Percentiles rank a stretch among this genome's conserved stretches.
Conservation (phyloP, 1,139 yeast genomes). For the Waltiozyma sp. region DNA sequence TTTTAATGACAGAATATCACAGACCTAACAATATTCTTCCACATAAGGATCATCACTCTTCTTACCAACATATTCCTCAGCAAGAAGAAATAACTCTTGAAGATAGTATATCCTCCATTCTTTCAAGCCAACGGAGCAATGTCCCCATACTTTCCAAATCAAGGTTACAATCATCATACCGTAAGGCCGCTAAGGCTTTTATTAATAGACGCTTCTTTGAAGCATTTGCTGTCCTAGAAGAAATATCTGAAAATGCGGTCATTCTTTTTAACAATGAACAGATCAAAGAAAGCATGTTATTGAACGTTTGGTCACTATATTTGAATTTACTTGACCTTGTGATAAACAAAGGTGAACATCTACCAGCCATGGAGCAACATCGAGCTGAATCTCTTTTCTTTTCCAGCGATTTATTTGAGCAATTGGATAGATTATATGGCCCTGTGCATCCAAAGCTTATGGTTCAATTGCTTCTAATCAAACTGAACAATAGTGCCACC, state of each 20-base stretch:
- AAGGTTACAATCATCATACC: conserved; percentile 3
- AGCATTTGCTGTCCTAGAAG: conserved; percentile 4
- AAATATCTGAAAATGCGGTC: conserved; percentile 5
- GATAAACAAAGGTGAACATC: conserved; percentile 6
- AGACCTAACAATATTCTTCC: conserved; percentile 2
- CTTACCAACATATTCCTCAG: neutral
- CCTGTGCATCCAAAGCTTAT: conserved; percentile 13
- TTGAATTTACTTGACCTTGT: conserved; percentile 16
- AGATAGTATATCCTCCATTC: neutral
- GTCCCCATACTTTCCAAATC: neutral
- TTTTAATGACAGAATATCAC: conserved; percentile 6
- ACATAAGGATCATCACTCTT: neutral
- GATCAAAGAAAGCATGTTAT: conserved; percentile 9
- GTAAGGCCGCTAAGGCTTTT: conserved; percentile 15
- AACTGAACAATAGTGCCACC: conserved; percentile 11
- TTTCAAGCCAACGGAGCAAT: neutral
- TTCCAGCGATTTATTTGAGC: conserved; percentile 8
- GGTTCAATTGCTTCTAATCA: conserved; percentile 11
- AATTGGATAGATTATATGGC: conserved; percentile 4
- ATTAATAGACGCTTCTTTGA: conserved; percentile 15
- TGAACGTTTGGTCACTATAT: conserved; percentile 16
- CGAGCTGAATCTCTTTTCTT: conserved; percentile 3
- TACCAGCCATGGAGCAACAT: neutral
- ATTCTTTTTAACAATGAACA: conserved; percentile 4
- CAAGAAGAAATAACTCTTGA: neutral